These are phyloP conservation scores for Diaporthe sp. DNA, from an alignment of 2,329 filamentous ascomycete genomes.

Conservation along the genomic window DNA sequence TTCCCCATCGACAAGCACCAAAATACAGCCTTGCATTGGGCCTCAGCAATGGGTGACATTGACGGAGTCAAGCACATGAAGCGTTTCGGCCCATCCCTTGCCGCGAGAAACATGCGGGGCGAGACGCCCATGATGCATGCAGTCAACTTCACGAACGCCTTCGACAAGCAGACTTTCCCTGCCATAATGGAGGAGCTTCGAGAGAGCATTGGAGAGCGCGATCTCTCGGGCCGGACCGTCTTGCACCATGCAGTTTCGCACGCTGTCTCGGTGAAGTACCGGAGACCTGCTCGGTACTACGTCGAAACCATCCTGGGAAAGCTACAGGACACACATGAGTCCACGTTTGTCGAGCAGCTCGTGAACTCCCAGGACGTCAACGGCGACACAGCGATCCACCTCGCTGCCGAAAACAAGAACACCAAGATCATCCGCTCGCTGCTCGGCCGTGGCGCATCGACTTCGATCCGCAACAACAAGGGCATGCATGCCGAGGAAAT, in stretches of 20 bases:
- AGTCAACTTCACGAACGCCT: constrained; percentile 97
- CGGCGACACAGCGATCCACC: constrained; percentile 87
- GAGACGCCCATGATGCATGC: constrained; percentile 96
- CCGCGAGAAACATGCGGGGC: constrained; percentile 77
- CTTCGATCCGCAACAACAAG: constrained; percentile 85
- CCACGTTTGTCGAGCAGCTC: constrained; percentile 81
- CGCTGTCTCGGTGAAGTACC: constrained; percentile 83
- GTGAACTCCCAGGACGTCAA: constrained; percentile 87
- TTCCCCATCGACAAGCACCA: constrained; percentile 93
- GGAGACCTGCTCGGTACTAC: constrained; percentile 87
- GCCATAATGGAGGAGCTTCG: constrained; percentile 86
- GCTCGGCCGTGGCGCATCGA: constrained; percentile 83
- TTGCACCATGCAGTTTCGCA: constrained; percentile 82
- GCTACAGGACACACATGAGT: constrained; percentile 82
- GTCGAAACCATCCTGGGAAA: constrained; percentile 91
- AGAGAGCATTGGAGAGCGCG: constrained; percentile 83
- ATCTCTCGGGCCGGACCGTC: constrained; percentile 86
- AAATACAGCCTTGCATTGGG: constrained; percentile 97
- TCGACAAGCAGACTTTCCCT: constrained; percentile 92
- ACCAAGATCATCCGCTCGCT: constrained; percentile 89
- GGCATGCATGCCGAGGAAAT: constrained; percentile 89
- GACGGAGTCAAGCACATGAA: constrained; percentile 92
- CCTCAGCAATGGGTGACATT: constrained; percentile 95
- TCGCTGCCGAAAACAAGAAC: constrained; percentile 85
- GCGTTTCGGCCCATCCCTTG: constrained; percentile 81